Base-by-base conservation (phyloP, 352 stramenopile genomes). In the Aphanomyces astaci region DNA sequence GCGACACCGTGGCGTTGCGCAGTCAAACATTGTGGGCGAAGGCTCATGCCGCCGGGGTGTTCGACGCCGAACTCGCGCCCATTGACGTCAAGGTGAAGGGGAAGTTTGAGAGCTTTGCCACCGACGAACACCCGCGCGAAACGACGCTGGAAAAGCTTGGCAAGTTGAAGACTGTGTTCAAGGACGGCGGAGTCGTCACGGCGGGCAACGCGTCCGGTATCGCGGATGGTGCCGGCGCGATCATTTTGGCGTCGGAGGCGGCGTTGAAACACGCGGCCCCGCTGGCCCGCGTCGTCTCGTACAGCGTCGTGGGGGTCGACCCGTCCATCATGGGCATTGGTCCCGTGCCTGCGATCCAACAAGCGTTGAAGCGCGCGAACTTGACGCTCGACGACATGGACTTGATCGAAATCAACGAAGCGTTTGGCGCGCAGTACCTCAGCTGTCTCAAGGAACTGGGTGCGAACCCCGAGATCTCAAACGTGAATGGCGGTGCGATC, bases 371-470 rank as follows among this genome's bases (percentile, higher is more conserved):
- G 43, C 86, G 83, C 43, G 92, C 95, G 2, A 90, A 92, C 43
- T 79, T 98, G 31, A 79, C 78, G 40, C 77, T 98, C 49, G 75
- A 82, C 24, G 93, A 99, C 76, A 97, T 99, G 69, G 96, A 99
- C 77, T 88, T 98, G 43, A 81, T 98, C 15, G 96, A 99, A 80
- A 98, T 99, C 76, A 99, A 99, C 77, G 97, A 99, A 82, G 97
- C 97, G 10, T 99, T 99, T 77, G 96, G 96, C 7, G 87, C 94
- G 10, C 95, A 99, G 79, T 98, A 95, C 81, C 80, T 99, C 53
- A 82, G 96, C 19, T 98, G 96, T 70, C 87, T 96, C 70, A 98
- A 98, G 78, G 96, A 97, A 72, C 78, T 99, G n/a, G 90, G 94
- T 9, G 74, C 99, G 45, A 88, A 99, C 76, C 90, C 94, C 40